Percentiles rank a stretch among this genome's conserved stretches.
These are phyloP conservation scores for Massariosphaeria phaeospora DNA, from an alignment of 495 filamentous ascomycete species.

Conservation along the genomic window DNA sequence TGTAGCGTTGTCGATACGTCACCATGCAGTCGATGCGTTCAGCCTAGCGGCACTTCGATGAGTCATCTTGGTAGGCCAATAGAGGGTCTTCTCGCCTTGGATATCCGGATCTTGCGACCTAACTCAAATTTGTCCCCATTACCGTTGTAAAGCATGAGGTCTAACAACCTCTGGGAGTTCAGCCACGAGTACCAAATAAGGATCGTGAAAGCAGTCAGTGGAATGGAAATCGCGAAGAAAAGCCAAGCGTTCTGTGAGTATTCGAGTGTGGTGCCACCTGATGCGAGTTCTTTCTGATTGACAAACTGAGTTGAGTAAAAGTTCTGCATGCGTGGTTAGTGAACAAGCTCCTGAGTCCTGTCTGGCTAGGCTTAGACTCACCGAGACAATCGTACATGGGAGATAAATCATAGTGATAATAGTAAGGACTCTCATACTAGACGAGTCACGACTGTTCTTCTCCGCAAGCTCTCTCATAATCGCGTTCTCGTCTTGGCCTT, in stretches of 20 bases:
- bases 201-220: conserved; percentile 11
- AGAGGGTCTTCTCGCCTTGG: not conserved
- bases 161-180: conserved; percentile 6
- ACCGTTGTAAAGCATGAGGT: not conserved
- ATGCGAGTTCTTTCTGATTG: not conserved
- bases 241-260: conserved; percentile 7
- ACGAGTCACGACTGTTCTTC: conserved; percentile 20
- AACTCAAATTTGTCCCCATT: not conserved
- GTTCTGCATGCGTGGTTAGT: conserved; percentile 2
- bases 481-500: conserved; percentile 11
- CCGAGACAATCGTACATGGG: conserved; percentile 17
- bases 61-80: not conserved
- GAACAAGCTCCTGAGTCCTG: no score
- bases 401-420: conserved; percentile 23
- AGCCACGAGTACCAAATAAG: conserved; percentile 11
- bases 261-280: conserved; percentile 2
- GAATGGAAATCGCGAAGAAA: conserved; percentile 14
- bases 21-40: no score
- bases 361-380: not conserved
- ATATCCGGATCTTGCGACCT: not conserved
- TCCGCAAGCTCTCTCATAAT: conserved; percentile 15
- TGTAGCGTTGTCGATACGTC: no score
- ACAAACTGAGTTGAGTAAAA: conserved; percentile 20
- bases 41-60: not conserved
- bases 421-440: conserved; percentile 11